Evolutionary conservation across 2,329 filamentous ascomycete genomes (phyloP).

Genomic region (Macrophomina phaseolina): DNA sequence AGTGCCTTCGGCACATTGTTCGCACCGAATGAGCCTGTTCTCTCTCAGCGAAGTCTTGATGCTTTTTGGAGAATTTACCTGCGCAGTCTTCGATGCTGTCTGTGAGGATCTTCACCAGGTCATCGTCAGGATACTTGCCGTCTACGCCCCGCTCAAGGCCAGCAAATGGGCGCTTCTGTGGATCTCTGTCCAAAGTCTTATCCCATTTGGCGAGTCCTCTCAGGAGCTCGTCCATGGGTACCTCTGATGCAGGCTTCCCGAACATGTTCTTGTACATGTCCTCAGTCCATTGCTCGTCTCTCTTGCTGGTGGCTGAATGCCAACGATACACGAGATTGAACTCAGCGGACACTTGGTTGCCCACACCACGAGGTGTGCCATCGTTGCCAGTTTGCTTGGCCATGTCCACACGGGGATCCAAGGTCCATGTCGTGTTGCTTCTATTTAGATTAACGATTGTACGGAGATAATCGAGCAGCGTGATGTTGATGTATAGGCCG

Average conservation of each 20-base stretch:
- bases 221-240: conserved; percentile 66
- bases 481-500: conserved; percentile 65
- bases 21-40: conserved; percentile 53
- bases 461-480: conserved; percentile 76
- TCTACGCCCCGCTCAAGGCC: conserved; percentile 67
- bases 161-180: conserved; percentile 70
- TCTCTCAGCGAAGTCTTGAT: neutral
- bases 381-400: conserved; percentile 61
- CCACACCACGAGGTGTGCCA: conserved; percentile 71
- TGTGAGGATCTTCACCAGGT: conserved; percentile 72
- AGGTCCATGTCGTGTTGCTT: conserved; percentile 76
- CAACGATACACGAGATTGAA: conserved; percentile 88
- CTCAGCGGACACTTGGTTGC: conserved; percentile 82
- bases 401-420: conserved; percentile 75
- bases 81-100: conserved; percentile 68
- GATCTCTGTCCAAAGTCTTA: conserved; percentile 64
- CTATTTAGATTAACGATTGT: conserved; percentile 76
- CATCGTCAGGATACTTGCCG: conserved; percentile 74
- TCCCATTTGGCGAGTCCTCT: conserved; percentile 68
- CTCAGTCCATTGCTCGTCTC: conserved; percentile 80
- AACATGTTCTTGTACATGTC: conserved; percentile 43
- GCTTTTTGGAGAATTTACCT: neutral
- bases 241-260: conserved; percentile 57
- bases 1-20: conserved; percentile 75
- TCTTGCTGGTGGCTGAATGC: conserved; percentile 77